These are phyloP conservation scores for Neodidymelliopsis sp. DNA, from an alignment of 2,329 filamentous ascomycete species.

Conservation along the genomic window DNA sequence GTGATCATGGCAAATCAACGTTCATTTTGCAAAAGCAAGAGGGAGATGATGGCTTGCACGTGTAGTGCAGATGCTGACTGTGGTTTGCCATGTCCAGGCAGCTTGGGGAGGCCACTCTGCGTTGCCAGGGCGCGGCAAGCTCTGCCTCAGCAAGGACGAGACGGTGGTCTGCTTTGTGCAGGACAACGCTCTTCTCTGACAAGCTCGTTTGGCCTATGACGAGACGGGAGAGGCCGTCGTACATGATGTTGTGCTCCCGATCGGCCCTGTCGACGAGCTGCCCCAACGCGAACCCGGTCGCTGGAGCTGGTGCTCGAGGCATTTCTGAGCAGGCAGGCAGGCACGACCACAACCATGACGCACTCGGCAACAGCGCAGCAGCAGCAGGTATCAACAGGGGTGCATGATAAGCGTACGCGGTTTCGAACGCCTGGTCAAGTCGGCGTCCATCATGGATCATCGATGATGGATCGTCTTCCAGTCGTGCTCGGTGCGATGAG, in stretches of 20 bases:
- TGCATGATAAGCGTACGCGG: not conserved
- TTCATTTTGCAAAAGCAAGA: not conserved
- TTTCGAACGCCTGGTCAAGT: not conserved
- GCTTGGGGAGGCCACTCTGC: too few species aligned
- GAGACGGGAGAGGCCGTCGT: constrained; percentile 20
- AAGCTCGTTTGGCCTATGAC: not conserved
- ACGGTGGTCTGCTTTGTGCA: not conserved
- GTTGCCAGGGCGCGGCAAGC: not conserved
- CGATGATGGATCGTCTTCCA: not conserved
- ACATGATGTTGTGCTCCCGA: constrained; percentile 21
- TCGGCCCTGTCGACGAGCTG: constrained; percentile 16
- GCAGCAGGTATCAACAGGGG: not conserved
- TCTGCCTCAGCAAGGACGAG: constrained; percentile 1
- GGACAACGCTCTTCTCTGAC: not conserved
- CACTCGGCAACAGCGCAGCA: too few species aligned
- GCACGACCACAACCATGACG: constrained; percentile 6
- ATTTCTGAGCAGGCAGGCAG: not conserved
- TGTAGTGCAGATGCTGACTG: too few species aligned
- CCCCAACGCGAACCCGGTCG: constrained; percentile 21
- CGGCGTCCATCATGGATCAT: not conserved
- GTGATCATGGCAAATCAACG: constrained; percentile 1
- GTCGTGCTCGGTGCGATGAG: constrained; percentile 6
- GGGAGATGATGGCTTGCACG: constrained; percentile 2
- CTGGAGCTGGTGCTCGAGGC: constrained; percentile 24
- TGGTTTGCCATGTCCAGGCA: too few species aligned